Conservation (phyloP, 148 eudicot genomes). For the Rhododendron ferrugineum region DNA sequence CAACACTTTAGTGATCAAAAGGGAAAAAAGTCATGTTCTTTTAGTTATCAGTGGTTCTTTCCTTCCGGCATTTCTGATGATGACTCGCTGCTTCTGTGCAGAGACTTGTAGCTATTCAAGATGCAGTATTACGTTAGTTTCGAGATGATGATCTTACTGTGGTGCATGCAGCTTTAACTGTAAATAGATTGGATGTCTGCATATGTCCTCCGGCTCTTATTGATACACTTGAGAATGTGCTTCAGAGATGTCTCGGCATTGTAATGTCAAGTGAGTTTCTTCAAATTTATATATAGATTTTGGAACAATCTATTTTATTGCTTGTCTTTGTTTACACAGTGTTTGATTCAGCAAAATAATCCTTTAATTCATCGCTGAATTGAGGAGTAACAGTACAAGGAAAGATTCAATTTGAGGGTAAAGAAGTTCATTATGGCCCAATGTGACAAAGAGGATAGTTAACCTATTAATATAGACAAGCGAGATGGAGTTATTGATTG, state of each 20-base stretch:
- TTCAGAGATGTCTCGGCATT: conserved; percentile 50
- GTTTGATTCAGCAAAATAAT: not conserved
- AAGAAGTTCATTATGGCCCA: not conserved
- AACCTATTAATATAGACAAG: not conserved
- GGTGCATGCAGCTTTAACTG: conserved; percentile 56
- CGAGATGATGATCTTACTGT: conserved; percentile 72
- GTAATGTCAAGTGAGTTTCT: conserved; percentile 43
- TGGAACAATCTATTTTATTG: not conserved
- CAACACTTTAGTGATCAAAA: not conserved
- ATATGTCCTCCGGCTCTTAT: conserved; percentile 36
- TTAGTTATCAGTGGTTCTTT: not conserved
- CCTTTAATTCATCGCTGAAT: not conserved
- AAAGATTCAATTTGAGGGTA: not conserved
- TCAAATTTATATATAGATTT: not conserved
- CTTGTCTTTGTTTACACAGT: not conserved
- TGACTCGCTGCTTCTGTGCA: conserved; percentile 24
- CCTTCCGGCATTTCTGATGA: not conserved
- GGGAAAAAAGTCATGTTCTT: not conserved
- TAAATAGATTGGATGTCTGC: conserved; percentile 47
- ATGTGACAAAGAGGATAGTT: not conserved
- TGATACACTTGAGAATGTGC: conserved; percentile 46
- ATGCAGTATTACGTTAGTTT: conserved; percentile 62
- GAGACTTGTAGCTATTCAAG: conserved; percentile 51
- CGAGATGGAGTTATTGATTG: not conserved
- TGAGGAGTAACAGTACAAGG: not conserved